Evolutionary conservation across 306 rosid genomes (phyloP).

Genomic region (Corylus avellana): DNA sequence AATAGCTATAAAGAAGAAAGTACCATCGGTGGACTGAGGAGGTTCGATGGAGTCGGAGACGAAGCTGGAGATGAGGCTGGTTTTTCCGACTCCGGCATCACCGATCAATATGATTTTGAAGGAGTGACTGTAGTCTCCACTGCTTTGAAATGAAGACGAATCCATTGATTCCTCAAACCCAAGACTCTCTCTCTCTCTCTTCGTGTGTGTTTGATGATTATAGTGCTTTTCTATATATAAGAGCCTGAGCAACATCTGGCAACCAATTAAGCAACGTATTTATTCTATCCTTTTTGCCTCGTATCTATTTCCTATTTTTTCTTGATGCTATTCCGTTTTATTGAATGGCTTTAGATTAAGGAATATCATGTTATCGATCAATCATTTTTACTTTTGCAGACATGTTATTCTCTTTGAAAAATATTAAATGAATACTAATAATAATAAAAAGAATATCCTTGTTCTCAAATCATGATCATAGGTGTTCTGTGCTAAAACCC

Average conservation of each 20-base stretch:
- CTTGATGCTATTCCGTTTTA: conserved; percentile 11
- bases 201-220: conserved; percentile 28
- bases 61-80: conserved; percentile 84
- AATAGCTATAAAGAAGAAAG: background rate
- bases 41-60: conserved; percentile 57
- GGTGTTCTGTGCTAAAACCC: no score
- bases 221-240: conserved; percentile 20
- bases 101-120: conserved; percentile 95
- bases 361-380: no score
- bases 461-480: no score
- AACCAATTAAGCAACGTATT: conserved; percentile 54
- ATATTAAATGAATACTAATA: no score
- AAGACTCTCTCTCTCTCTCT: conserved; percentile 8
- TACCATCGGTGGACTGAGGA: conserved; percentile 83
- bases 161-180: conserved; percentile 41
- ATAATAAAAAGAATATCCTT: no score
- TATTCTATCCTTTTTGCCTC: conserved; percentile 38
- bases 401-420: no score
- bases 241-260: background rate
- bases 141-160: conserved; percentile 78
- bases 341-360: no score
- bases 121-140: conserved; percentile 69
- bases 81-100: conserved; percentile 91
- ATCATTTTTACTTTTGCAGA: no score
- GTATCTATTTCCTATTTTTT: background rate